Evolutionary conservation across 2,329 filamentous ascomycete species (phyloP).

Genomic region (Biscogniauxia sp.): DNA sequence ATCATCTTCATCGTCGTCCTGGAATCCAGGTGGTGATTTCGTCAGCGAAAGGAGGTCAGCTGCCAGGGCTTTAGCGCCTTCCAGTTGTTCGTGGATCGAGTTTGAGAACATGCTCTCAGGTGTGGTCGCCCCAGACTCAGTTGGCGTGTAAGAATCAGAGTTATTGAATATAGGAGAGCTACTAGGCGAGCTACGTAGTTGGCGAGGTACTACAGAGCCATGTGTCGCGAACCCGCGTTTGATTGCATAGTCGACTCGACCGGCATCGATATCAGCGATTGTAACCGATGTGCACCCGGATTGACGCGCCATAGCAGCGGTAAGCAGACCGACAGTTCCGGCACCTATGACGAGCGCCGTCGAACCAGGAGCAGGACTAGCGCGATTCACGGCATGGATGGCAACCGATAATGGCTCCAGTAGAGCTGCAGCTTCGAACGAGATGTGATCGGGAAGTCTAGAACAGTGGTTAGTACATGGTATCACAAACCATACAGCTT

Average conservation of each 20-base stretch:
- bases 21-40: constrained; percentile 28
- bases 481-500: constrained; percentile 1
- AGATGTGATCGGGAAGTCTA: constrained; percentile 57
- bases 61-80: constrained; percentile 49
- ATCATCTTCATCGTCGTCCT: constrained; percentile 55
- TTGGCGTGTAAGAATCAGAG: constrained; percentile 49
- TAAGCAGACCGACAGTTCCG: constrained; percentile 61
- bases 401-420: constrained; percentile 62
- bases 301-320: constrained; percentile 60
- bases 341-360: constrained; percentile 63
- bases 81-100: constrained; percentile 46
- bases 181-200: constrained; percentile 42
- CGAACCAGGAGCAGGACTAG: constrained; percentile 49
- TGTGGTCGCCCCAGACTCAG: constrained; percentile 39
- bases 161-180: constrained; percentile 41
- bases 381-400: constrained; percentile 59
- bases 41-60: constrained; percentile 47
- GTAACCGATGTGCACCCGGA: constrained; percentile 59
- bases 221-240: constrained; percentile 58
- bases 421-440: constrained; percentile 58
- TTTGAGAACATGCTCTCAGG: constrained; percentile 45
- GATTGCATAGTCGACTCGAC: constrained; percentile 60
- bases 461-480: constrained; percentile 15
- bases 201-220: constrained; percentile 51
- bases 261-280: constrained; percentile 59